phyloP scores from a whole-genome alignment of 2,329 filamentous ascomycete genomes.

The Neoscytalidium dimidiatum region DNA sequence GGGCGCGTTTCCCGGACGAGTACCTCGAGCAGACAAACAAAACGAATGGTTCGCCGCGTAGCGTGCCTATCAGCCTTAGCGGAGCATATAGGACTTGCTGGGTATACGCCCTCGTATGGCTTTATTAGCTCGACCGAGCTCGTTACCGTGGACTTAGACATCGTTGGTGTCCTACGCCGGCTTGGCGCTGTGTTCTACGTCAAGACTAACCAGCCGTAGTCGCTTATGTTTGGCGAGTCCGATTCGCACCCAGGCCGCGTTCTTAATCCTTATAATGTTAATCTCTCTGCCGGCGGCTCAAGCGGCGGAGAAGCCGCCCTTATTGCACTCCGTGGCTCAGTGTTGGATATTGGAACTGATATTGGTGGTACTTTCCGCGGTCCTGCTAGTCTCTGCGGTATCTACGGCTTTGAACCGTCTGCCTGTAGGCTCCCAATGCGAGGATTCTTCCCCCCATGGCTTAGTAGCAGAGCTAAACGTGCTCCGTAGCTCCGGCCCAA shows the following conservation, averaged over 20 bases:
- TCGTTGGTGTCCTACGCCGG: conserved; percentile 27
- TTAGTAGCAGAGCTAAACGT: conserved; percentile 26
- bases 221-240: conserved; percentile 55
- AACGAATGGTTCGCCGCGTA: conserved; percentile 52
- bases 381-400: conserved; percentile 16
- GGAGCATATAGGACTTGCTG: conserved; percentile 63
- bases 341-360: conserved; percentile 49
- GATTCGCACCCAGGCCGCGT: conserved; percentile 53
- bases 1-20: conserved; percentile 40
- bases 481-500: conserved; percentile 23
- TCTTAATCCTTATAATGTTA: conserved; percentile 55
- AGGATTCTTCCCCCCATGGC: conserved; percentile 16
- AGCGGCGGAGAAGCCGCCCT: conserved; percentile 60
- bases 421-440: conserved; percentile 24
- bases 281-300: conserved; percentile 53
- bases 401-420: conserved; percentile 10
- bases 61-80: conserved; percentile 30
- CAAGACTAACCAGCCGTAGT: conserved; percentile 57
- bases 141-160: conserved; percentile 25
- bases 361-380: conserved; percentile 17
- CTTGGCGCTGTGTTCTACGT: conserved; percentile 55
- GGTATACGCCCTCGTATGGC: conserved; percentile 59
- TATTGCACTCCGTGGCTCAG: conserved; percentile 53
- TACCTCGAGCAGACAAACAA: conserved; percentile 38
- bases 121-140: conserved; percentile 49